These are phyloP conservation scores for Xylariaceae sp. DNA, from an alignment of 2,329 filamentous ascomycete genomes.

Conservation along the genomic window DNA sequence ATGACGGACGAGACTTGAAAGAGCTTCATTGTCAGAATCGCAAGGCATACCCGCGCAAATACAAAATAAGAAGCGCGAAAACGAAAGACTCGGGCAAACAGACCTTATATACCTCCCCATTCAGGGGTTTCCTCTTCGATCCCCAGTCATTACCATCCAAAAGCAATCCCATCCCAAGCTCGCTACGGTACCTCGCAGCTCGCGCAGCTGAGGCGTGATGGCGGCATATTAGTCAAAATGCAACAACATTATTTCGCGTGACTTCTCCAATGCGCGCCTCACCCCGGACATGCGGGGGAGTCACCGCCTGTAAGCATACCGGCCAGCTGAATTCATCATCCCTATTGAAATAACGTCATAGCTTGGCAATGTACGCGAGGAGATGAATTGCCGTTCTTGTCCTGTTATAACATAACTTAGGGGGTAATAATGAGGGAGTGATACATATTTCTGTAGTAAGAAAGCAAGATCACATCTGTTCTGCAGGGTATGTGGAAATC, in stretches of 20 bases:
- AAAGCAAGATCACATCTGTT: no score
- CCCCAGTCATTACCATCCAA: slow-evolving; percentile 1
- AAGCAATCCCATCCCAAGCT: slow-evolving; percentile 5
- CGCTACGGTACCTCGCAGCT: no score
- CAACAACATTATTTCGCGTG: slow-evolving; percentile 14
- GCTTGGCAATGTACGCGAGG: slow-evolving; percentile 24
- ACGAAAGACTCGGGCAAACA: not conserved
- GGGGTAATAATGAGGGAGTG: not conserved
- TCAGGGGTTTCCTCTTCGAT: not conserved
- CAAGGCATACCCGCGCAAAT: not conserved
- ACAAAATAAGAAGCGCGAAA: not conserved
- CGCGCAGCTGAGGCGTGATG: slow-evolving; percentile 8
- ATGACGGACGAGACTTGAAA: slow-evolving; percentile 19
- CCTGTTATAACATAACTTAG: not conserved
- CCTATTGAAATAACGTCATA: slow-evolving; percentile 32
- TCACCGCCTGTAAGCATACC: slow-evolving; percentile 19
- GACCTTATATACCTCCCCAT: no score
- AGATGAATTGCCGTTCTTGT: slow-evolving; percentile 4
- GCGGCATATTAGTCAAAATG: slow-evolving; percentile 15
- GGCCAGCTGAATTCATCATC: slow-evolving; percentile 25
- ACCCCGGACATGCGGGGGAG: slow-evolving; percentile 20
- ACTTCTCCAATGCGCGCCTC: slow-evolving; percentile 11
- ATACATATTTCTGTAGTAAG: no score
- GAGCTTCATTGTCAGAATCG: slow-evolving; percentile 17
- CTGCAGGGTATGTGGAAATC: no score